These are phyloP conservation scores for Cyclostephanos invisitatus DNA, from an alignment of 108 stramenopile species.

Conservation along the genomic window DNA sequence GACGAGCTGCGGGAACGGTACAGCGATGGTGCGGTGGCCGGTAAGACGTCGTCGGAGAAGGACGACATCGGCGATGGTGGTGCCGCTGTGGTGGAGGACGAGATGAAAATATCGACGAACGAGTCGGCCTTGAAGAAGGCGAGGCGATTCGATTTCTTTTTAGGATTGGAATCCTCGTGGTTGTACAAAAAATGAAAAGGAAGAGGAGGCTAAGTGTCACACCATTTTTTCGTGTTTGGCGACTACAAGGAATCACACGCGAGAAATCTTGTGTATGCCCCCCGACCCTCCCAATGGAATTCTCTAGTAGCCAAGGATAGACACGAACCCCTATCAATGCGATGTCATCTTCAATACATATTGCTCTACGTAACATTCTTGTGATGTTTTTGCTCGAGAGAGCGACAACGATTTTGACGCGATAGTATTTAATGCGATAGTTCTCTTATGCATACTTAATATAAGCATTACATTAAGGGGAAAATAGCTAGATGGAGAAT, in stretches of 20 bases:
- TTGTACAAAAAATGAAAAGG: slow-evolving; percentile 52
- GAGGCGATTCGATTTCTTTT: slow-evolving; percentile 62
- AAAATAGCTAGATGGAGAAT: slow-evolving; percentile 6
- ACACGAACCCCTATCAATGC: not conserved
- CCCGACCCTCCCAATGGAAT: too few species aligned
- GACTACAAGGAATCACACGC: too few species aligned
- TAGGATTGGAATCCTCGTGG: slow-evolving; percentile 81
- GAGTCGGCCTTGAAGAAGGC: slow-evolving; percentile 73
- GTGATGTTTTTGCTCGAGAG: too few species aligned
- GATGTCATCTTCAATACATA: not conserved
- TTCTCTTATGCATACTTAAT: too few species aligned
- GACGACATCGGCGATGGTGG: not conserved
- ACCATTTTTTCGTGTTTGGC: too few species aligned
- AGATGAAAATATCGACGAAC: slow-evolving; percentile 21
- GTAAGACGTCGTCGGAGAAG: not conserved
- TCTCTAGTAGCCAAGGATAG: not conserved
- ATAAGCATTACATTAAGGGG: too few species aligned
- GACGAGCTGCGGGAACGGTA: slow-evolving; percentile 42
- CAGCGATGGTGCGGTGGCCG: not conserved
- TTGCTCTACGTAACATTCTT: too few species aligned
- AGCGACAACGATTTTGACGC: too few species aligned
- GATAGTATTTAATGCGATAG: too few species aligned
- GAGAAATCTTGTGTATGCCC: too few species aligned
- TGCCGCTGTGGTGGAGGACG: slow-evolving; percentile 3
- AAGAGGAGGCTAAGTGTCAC: not conserved